Conservation (phyloP, 257 asterid genomes). For the Gentiana dahurica region DNA sequence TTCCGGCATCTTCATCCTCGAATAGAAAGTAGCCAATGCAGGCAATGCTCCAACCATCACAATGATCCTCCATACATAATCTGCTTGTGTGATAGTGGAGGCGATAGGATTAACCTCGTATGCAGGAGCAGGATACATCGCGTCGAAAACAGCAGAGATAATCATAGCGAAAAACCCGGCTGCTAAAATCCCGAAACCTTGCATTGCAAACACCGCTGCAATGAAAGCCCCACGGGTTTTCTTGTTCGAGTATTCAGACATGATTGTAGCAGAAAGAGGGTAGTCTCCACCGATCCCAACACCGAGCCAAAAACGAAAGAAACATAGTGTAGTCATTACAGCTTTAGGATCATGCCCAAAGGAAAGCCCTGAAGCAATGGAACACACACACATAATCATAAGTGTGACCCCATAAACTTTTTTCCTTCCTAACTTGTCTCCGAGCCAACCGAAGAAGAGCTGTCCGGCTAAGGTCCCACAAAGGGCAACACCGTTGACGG, state of each 20-base stretch:
- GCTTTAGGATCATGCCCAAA: conserved; percentile 24
- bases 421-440: conserved; percentile 32
- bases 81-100: conserved; percentile 44
- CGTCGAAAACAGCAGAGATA: conserved; percentile 23
- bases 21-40: conserved; percentile 38
- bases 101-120: conserved; percentile 35
- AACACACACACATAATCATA: conserved; percentile 32
- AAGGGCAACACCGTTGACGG: conserved; percentile 41
- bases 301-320: conserved; percentile 44
- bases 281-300: conserved; percentile 44
- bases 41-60: conserved; percentile 49
- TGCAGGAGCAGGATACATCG: conserved; percentile 23
- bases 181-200: conserved; percentile 37
- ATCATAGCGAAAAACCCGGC: conserved; percentile 45
- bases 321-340: conserved; percentile 38
- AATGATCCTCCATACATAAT: conserved; percentile 52
- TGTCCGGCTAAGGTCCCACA: conserved; percentile 10
- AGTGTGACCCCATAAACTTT: conserved; percentile 32
- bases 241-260: conserved; percentile 40
- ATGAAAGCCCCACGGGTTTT: conserved; percentile 38
- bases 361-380: conserved; percentile 38
- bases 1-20: conserved; percentile 57
- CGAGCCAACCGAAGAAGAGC: conserved; percentile 27
- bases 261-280: conserved; percentile 45
- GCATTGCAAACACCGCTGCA: conserved; percentile 45